These are phyloP conservation scores for Solanum lignicaule DNA, from an alignment of 257 asterid genomes.

Conservation along the genomic window DNA sequence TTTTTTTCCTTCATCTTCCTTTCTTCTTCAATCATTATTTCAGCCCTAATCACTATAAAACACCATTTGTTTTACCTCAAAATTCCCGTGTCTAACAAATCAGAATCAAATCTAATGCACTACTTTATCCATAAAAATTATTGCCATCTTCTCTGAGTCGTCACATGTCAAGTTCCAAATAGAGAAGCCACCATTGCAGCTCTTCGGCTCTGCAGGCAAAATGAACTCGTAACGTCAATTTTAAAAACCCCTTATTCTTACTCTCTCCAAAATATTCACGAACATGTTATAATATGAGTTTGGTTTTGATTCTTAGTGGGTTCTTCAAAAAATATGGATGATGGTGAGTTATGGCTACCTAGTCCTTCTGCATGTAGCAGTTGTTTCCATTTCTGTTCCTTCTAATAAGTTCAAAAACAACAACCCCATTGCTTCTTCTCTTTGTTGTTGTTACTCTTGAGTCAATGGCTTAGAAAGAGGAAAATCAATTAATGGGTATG, in stretches of 20 bases:
- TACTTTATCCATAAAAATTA: not conserved
- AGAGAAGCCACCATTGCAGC: not conserved
- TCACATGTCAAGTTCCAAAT: not conserved
- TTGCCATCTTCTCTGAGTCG: not conserved
- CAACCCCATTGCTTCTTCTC: not conserved
- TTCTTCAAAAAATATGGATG: constrained; percentile 14
- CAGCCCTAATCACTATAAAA: not conserved
- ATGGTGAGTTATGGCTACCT: constrained; percentile 20
- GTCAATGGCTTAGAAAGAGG: not conserved
- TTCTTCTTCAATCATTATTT: not conserved
- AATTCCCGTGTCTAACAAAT: not conserved
- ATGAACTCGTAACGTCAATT: not conserved
- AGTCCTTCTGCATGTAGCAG: constrained; percentile 8
- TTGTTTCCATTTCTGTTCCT: not conserved
- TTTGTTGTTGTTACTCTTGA: not conserved
- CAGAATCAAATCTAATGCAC: not conserved
- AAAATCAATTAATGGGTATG: not conserved
- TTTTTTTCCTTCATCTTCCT: not conserved
- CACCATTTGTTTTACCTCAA: not conserved
- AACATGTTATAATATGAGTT: not conserved
- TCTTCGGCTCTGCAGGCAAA: not conserved
- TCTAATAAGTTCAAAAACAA: not conserved
- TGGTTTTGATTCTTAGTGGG: not conserved
- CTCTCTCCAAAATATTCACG: not conserved
- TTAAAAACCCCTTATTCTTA: not conserved